A percentile compares a stretch with the other conserved stretches of the same genome.
These are phyloP conservation scores for Tetragonia tetragonoides DNA, from an alignment of 148 eudicot genomes.

Conservation along the genomic window DNA sequence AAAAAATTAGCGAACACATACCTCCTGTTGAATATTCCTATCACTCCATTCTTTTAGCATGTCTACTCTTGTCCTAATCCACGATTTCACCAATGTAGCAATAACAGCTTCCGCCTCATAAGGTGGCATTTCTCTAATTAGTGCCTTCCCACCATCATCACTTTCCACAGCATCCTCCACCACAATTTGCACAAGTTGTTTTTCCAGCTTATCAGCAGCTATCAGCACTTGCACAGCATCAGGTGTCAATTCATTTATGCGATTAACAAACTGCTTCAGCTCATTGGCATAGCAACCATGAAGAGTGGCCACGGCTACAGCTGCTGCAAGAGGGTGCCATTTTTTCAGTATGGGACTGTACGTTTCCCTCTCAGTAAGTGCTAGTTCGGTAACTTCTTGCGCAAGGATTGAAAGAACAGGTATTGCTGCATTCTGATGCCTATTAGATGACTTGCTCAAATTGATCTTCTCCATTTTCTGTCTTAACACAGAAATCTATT, in stretches of 20 bases:
- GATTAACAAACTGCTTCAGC: constrained; percentile 76
- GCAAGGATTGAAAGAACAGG: constrained; percentile 82
- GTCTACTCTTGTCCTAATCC: constrained; percentile 83
- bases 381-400: constrained; percentile 79
- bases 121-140: constrained; percentile 89
- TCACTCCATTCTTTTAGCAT: constrained; percentile 76
- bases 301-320: constrained; percentile 82
- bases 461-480: constrained; percentile 84
- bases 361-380: constrained; percentile 78
- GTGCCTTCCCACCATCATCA: constrained; percentile 90
- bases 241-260: constrained; percentile 80
- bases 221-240: constrained; percentile 79
- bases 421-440: constrained; percentile 51
- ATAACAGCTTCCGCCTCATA: constrained; percentile 78
- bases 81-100: constrained; percentile 65
- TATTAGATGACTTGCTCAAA: constrained; percentile 56
- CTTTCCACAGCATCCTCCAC: constrained; percentile 93
- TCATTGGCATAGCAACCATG: constrained; percentile 79
- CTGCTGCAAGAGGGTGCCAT: constrained; percentile 96
- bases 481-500: constrained; percentile 25
- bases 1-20: constrained; percentile 11
- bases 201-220: constrained; percentile 89
- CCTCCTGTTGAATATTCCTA: constrained; percentile 85
- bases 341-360: constrained; percentile 75
- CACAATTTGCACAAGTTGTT: constrained; percentile 83